A percentile compares a stretch with the other conserved stretches of the same genome.
Conservation (phyloP, 495 filamentous ascomycete genomes). For the Hypoxylon rickii region DNA sequence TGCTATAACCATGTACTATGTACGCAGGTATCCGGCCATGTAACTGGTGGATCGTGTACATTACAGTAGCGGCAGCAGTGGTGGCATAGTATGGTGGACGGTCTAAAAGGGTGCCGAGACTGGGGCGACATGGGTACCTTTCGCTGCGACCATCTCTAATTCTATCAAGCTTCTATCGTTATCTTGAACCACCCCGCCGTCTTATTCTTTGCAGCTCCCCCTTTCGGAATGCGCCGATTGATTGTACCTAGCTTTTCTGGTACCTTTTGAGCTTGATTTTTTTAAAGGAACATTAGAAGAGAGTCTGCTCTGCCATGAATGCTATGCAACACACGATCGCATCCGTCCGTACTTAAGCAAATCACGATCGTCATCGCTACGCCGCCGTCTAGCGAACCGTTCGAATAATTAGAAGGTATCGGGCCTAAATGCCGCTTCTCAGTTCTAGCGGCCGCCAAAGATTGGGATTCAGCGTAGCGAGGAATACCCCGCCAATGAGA, state of each 20-base stretch:
- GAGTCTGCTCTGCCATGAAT: too few relatives aligned
- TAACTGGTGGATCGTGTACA: conserved; percentile 18
- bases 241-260: too few relatives aligned
- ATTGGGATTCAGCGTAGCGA: conserved; percentile 15
- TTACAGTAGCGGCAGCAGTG: conserved; percentile 14
- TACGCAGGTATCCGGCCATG: too few relatives aligned
- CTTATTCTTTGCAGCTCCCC: conserved; percentile 41
- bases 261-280: too few relatives aligned
- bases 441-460: conserved; percentile 11
- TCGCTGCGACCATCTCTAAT: conserved; percentile 20
- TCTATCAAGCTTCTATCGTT: conserved; percentile 41
- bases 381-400: conserved; percentile 16
- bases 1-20: too few relatives aligned
- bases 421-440: conserved; percentile 23
- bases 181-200: conserved; percentile 38
- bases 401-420: conserved; percentile 15
- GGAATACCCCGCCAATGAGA: conserved; percentile 15
- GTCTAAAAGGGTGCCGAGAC: conserved; percentile 28
- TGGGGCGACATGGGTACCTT: conserved; percentile 13
- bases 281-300: too few relatives aligned
- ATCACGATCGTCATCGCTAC: conserved; percentile 22
- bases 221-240: conserved; percentile 33
- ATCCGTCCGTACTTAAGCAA: conserved; percentile 28
- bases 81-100: not conserved
- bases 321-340: conserved; percentile 29